Evolutionary conservation across 2,329 filamentous ascomycete species (phyloP), one percentile per base, ranked within the genome.

Genomic region (Ophiobolus disseminans): DNA sequence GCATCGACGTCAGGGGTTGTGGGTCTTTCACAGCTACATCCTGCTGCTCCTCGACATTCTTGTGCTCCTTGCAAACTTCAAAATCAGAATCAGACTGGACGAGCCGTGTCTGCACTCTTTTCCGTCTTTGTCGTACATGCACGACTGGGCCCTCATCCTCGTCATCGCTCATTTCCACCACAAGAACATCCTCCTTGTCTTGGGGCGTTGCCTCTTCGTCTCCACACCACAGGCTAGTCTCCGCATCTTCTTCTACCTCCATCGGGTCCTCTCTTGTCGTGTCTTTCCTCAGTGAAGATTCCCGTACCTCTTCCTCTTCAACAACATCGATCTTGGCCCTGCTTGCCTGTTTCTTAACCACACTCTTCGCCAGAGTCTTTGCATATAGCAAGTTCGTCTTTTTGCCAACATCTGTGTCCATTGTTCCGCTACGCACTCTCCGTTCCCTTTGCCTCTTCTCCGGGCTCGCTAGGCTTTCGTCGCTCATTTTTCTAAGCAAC

Each of bases 111-210:
- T 51, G 61, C 8, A 36, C 43, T 32, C 55, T 55, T 26, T 50
- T 56, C 22, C 54, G 53, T 23, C 59, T 55, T 3, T 43, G 54
- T 41, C 53, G 62, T 11, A 49, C 40, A 38, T 49, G 42, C 23
- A 69, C 50, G 10, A 70, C 46, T 14, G 65, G 53, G 11, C 70
- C 68, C 2, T 72, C 69, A 34, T 70, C 68, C 5, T 65, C 62
- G 2, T 61, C 46, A 11, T 55, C 48, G 28, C 40, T 48, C 11
- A 37, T 53, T 20, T 58, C 55, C 14, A 37, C 50, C 35, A 45
- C 34, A 19, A 16, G 32, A 9, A 32, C 45, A 14, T 20, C 45
- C 8, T 41, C 45, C 26, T 35, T 31, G 14, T 40, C 48, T 30
- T 41, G 41, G 13, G 11, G n/a, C 14, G 11, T 53, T 25, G 46